Evolutionary conservation across 495 filamentous ascomycete species (phyloP).

Genomic region (Penicillium cosmopolitanum): DNA sequence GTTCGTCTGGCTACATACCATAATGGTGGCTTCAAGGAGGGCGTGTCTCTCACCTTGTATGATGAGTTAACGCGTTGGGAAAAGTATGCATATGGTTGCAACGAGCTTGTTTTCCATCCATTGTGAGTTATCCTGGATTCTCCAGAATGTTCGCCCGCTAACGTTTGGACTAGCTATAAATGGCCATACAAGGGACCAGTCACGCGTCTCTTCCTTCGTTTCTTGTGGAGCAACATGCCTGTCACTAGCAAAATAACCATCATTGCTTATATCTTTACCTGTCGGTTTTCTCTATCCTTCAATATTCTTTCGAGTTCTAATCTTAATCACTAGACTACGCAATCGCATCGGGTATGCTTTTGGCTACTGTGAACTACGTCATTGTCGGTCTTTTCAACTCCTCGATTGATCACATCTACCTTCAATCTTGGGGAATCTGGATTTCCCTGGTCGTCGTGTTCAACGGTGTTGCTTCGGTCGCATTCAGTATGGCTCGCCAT

Average conservation of each 20-base stretch:
- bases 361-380: slow-evolving; percentile 41
- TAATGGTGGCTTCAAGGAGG: too few species aligned
- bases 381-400: slow-evolving; percentile 69
- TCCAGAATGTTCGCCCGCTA: too few species aligned
- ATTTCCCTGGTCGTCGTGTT: slow-evolving; percentile 43
- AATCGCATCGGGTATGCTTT: slow-evolving; percentile 41
- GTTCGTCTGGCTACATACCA: too few species aligned
- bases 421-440: slow-evolving; percentile 64
- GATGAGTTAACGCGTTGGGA: too few species aligned
- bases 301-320: slow-evolving; percentile 24
- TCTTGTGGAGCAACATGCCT: slow-evolving; percentile 73
- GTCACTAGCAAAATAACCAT: slow-evolving; percentile 81
- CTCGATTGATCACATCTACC: slow-evolving; percentile 74
- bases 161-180: too few species aligned
- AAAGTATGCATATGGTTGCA: too few species aligned
- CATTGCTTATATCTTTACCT: slow-evolving; percentile 61
- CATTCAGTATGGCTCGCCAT: too few species aligned
- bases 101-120: too few species aligned
- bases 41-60: too few species aligned
- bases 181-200: slow-evolving; percentile 53
- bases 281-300: too few species aligned
- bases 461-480: slow-evolving; percentile 1
- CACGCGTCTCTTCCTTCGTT: slow-evolving; percentile 72
- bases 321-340: slow-evolving; percentile 57
- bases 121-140: too few species aligned